Evolutionary conservation across 192 early-diverging fungal genomes (phyloP), one percentile per base, ranked within the genome.

Genomic region (Rhizophagus sp.): DNA sequence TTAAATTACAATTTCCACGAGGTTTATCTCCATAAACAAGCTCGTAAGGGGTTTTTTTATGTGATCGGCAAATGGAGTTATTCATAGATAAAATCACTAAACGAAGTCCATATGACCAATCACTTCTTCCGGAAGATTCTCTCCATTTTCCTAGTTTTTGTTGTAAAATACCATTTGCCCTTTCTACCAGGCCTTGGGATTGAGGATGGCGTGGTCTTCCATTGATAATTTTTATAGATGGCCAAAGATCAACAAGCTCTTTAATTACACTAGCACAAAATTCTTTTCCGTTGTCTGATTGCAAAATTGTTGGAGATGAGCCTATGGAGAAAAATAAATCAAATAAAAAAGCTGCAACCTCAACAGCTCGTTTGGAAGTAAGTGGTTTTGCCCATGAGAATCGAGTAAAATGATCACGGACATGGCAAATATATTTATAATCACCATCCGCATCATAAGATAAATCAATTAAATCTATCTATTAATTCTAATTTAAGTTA

Each of bases 401-500:
- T 34, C 33, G 33, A 34, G 33, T 34, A 34, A 34, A 34, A 2
- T 34, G 2, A 2, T 34, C 33, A 34, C 33, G 24, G 4, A 19
- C 63, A 65, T 65, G 22, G 27, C 17, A 65, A 65, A 65, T 65
- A 27, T 65, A 65, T 65, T 65, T 65, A 24, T 65, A 65, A 65
- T n/a, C 3, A 65, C 63, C 4, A 65, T 65, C 63, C 6, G 63
- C 24, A 27, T 65, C 9, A 27, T 65, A 65, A 1, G 6, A 30
- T 24, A 65, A 27, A 65, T 65, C 63, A 65, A 65, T n/a, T 65
- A 65, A 65, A 34, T 34, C 33, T 2, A 34, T 34, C 33, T 34
- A 2, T 34, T 2, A 34, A n/a, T n/a, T n/a, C n/a, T n/a, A n/a
- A n/a, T n/a, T n/a, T 34, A 34, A 2, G 2, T 34, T 2, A 34